These are phyloP conservation scores for Cryomyces minteri DNA, from an alignment of 495 filamentous ascomycete genomes.

Conservation along the genomic window DNA sequence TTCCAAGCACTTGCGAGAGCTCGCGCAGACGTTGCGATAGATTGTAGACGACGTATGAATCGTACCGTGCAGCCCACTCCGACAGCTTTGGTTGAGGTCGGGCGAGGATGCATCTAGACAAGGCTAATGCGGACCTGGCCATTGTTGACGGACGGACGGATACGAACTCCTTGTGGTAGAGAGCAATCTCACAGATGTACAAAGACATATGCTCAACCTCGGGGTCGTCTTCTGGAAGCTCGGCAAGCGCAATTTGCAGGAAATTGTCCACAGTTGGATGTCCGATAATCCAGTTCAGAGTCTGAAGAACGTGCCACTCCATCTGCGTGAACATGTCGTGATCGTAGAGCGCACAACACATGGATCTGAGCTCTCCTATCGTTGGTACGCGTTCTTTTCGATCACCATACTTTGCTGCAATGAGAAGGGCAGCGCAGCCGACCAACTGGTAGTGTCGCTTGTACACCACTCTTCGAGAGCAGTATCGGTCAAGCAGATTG, in stretches of 20 bases:
- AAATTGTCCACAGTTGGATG: conserved; percentile 93
- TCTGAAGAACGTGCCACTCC: conserved; percentile 99
- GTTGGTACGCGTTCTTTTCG: conserved; percentile 93
- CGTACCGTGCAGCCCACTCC: conserved; percentile 69
- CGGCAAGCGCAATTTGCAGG: conserved; percentile 52
- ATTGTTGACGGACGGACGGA: conserved; percentile 76
- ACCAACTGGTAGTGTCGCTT: conserved; percentile 98
- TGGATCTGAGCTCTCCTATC: conserved; percentile 88
- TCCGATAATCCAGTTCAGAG: conserved; percentile 89
- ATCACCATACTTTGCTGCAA: conserved; percentile 97
- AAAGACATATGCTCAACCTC: conserved; percentile 89
- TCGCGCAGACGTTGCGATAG: conserved; percentile 73
- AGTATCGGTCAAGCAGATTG: conserved; percentile 94
- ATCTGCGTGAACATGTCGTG: conserved; percentile 99
- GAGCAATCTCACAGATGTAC: conserved; percentile 83
- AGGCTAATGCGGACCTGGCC: conserved; percentile 67
- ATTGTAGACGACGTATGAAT: conserved; percentile 57
- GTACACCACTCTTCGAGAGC: conserved; percentile 94
- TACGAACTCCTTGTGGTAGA: conserved; percentile 94
- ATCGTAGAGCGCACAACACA: conserved; percentile 98
- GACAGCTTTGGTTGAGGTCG: conserved; percentile 54
- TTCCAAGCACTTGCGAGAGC: conserved; percentile 66
- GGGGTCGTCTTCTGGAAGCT: conserved; percentile 46
- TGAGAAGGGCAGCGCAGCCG: conserved; percentile 87
- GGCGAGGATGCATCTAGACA: conserved; percentile 73